These are phyloP conservation scores for Xylariaceae sp. DNA, from an alignment of 2,329 filamentous ascomycete genomes.

Conservation along the genomic window DNA sequence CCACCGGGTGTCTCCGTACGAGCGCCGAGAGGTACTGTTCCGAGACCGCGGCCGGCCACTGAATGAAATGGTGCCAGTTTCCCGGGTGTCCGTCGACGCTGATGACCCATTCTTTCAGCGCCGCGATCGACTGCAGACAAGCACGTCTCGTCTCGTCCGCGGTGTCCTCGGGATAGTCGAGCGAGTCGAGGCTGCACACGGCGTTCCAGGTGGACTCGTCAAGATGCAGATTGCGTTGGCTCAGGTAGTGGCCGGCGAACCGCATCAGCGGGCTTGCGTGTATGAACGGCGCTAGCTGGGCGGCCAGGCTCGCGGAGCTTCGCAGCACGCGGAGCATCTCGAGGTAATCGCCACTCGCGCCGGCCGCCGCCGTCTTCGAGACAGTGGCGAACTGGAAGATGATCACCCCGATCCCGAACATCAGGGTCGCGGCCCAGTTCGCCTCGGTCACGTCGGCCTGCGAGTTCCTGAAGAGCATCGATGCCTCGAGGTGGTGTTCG, in stretches of 20 bases:
- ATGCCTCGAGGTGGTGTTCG: constrained; percentile 30
- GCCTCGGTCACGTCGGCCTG: constrained; percentile 65
- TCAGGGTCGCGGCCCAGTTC: constrained; percentile 52
- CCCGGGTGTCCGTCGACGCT: constrained; percentile 16
- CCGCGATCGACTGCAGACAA: constrained; percentile 19
- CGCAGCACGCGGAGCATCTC: constrained; percentile 26
- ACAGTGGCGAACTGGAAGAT: constrained; percentile 29
- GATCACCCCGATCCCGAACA: constrained; percentile 29
- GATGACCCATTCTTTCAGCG: constrained; percentile 24
- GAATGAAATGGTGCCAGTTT: constrained; percentile 28
- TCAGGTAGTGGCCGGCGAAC: constrained; percentile 2
- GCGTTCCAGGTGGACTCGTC: constrained; percentile 10
- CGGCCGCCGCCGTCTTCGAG: constrained; percentile 9
- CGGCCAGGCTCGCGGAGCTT: constrained; percentile 18
- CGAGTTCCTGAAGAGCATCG: constrained; percentile 60
- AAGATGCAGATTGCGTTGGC: not conserved
- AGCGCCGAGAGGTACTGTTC: constrained; percentile 26
- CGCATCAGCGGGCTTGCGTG: constrained; percentile 17
- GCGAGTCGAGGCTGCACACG: constrained; percentile 9
- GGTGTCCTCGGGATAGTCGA: constrained; percentile 8
- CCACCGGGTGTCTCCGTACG: constrained; percentile 16
- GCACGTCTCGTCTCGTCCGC: constrained; percentile 9
- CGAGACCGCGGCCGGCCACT: constrained; percentile 27
- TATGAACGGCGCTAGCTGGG: constrained; percentile 20
- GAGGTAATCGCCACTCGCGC: constrained; percentile 16